Evolutionary conservation across 768 basidiomycete species (phyloP), one percentile per base, ranked within the genome.

Genomic region (Pholiota molesta): DNA sequence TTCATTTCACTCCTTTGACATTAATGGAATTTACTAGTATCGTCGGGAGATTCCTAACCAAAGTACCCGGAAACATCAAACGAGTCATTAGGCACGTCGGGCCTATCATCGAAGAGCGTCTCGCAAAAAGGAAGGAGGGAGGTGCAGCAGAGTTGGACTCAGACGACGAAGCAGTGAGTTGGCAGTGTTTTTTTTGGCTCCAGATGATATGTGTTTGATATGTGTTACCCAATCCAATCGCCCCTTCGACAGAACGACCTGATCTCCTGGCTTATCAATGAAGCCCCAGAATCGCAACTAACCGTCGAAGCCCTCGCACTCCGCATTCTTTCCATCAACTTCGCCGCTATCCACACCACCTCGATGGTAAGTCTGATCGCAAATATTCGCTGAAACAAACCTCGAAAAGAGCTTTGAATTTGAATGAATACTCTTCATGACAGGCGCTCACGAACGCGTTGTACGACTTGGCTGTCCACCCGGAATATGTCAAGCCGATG

Each of bases 371-470:
- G 61, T n/a, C 5, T 7, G 9, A 1, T 4, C n/a, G n/a, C n/a
- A n/a, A n/a, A n/a, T n/a, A n/a, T n/a, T n/a, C n/a, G n/a, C n/a
- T n/a, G n/a, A n/a, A n/a, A n/a, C n/a, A n/a, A n/a, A n/a, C n/a
- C n/a, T n/a, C n/a, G n/a, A n/a, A n/a, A n/a, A n/a, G 7, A 11
- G n/a, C 17, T 54, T 28, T 19, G 16, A 21, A 17, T 8, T 9
- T 37, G 4, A 35, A 33, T 14, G 9, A 0, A 13, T n/a, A n/a
- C n/a, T n/a, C n/a, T n/a, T n/a, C n/a, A n/a, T n/a, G n/a, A n/a
- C 28, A 82, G 80, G 75, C 72, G 10, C 71, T 81, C 17, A 76
- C 73, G 0, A 71, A 77, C 23, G 74, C 74, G 0, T 52, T 82
- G 1, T 78, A 72, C 56, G 66, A 80, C 19, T 68, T 84, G 7